Percentiles rank a stretch among this genome's conserved stretches.
Conservation (phyloP, 805 yeast genomes). For the Kazachstania bromeliacearum region DNA sequence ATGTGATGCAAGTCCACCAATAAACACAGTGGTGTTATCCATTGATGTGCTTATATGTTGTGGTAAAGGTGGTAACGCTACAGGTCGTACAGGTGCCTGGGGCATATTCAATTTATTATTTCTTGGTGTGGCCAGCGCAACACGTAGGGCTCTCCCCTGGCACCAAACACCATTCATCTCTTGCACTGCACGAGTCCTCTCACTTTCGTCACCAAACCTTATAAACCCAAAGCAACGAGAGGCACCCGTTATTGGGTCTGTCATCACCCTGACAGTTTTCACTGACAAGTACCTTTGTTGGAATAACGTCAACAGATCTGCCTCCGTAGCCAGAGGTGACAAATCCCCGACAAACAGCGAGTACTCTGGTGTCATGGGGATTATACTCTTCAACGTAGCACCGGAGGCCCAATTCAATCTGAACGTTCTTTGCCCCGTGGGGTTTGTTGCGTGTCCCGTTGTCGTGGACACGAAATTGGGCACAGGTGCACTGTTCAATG, state of each 20-base stretch:
- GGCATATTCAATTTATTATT: constrained; percentile 25
- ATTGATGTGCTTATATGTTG: constrained; percentile 5
- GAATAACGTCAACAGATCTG: constrained; percentile 62
- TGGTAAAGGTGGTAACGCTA: constrained; percentile 1
- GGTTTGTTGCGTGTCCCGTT: constrained; percentile 19
- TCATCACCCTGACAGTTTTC: constrained; percentile 77
- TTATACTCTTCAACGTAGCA: constrained; percentile 63
- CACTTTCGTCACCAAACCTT: constrained; percentile 60
- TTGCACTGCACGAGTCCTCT: constrained; percentile 54
- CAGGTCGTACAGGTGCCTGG: constrained; percentile 5
- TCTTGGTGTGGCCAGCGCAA: constrained; percentile 73
- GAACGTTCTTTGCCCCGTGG: constrained; percentile 46
- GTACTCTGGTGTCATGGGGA: constrained; percentile 65
- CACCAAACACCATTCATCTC: constrained; percentile 78
- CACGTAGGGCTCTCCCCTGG: constrained; percentile 68
- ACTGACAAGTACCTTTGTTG: constrained; percentile 58
- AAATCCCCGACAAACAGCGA: constrained; percentile 79
- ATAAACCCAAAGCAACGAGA: constrained; percentile 78
- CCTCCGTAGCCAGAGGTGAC: constrained; percentile 71
- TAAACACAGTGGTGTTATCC: constrained; percentile 61
- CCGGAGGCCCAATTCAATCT: constrained; percentile 80
- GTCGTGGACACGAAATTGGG: constrained; percentile 37
- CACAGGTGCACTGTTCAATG: constrained; percentile 54
- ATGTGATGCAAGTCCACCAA: constrained; percentile 67
- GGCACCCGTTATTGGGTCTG: constrained; percentile 70